Evolutionary conservation across 2,329 filamentous ascomycete genomes (phyloP).

Genomic region (Endocalyx cinctus): DNA sequence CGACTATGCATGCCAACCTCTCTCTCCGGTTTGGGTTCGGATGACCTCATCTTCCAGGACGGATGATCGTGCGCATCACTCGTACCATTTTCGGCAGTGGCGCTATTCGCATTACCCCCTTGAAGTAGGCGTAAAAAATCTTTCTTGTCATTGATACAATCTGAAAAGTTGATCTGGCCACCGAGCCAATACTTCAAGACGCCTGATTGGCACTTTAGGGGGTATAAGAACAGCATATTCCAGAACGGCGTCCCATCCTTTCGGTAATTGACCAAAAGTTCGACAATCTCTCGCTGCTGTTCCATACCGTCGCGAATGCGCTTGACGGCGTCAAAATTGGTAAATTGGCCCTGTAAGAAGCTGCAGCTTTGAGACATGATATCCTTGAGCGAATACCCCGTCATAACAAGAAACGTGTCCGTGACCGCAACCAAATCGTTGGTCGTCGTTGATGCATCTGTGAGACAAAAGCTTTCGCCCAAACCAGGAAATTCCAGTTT

Average conservation of each 20-base stretch:
- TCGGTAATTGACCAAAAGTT: constrained; percentile 47
- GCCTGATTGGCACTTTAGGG: constrained; percentile 44
- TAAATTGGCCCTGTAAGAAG: constrained; percentile 45
- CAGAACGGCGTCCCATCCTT: constrained; percentile 50
- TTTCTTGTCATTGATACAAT: constrained; percentile 43
- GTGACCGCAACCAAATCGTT: constrained; percentile 47
- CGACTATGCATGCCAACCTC: constrained; percentile 8
- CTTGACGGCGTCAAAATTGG: constrained; percentile 35
- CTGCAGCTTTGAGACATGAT: constrained; percentile 45
- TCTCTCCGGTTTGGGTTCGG: constrained; percentile 3
- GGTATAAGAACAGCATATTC: constrained; percentile 52
- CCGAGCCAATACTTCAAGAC: constrained; percentile 49
- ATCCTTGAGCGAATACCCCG: constrained; percentile 43
- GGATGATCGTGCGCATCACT: constrained; percentile 8
- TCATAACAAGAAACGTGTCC: constrained; percentile 48
- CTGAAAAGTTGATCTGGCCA: constrained; percentile 54
- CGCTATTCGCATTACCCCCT: constrained; percentile 28
- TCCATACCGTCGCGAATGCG: constrained; percentile 28
- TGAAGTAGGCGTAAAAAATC: constrained; percentile 48
- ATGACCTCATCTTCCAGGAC: constrained; percentile 2
- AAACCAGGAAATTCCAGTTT: constrained; percentile 45
- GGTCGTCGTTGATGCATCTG: constrained; percentile 44
- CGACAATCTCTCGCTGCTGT: constrained; percentile 32
- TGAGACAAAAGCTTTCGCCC: constrained; percentile 55
- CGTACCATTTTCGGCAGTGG: constrained; percentile 23